Conservation (phyloP, 2,329 filamentous ascomycete species). For the Cladosporium velox region DNA sequence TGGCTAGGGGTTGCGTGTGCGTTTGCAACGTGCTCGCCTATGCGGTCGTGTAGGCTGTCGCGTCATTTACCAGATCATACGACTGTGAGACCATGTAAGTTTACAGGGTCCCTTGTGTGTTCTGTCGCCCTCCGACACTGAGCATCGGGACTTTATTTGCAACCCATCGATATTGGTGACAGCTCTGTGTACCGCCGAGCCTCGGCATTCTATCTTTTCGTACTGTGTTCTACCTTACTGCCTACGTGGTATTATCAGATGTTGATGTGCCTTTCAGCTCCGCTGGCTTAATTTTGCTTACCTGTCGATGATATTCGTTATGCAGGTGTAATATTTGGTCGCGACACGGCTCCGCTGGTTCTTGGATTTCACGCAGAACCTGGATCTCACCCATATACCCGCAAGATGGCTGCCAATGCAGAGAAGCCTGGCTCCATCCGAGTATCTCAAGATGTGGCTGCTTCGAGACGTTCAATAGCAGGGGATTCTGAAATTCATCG, state of each 20-base stretch:
- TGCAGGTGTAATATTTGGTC: background rate
- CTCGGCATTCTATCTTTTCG: background rate
- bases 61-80: conserved; percentile 20
- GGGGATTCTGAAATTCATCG: conserved; percentile 3
- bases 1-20: conserved; percentile 1
- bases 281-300: background rate
- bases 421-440: background rate
- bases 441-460: conserved; percentile 15
- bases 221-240: background rate
- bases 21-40: background rate
- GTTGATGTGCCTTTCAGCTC: background rate
- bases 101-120: background rate
- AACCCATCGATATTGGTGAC: background rate
- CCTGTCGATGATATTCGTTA: background rate
- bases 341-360: background rate
- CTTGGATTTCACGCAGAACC: background rate
- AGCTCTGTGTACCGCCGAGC: conserved; percentile 5
- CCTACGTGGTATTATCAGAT: background rate
- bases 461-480: conserved; percentile 13
- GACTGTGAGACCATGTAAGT: background rate
- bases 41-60: conserved; percentile 4
- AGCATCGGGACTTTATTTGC: background rate
- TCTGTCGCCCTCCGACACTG: background rate
- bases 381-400: background rate
- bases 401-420: conserved; percentile 8